Conservation (phyloP, 805 yeast species). For the Zygosaccharomyces pseudorouxii region DNA sequence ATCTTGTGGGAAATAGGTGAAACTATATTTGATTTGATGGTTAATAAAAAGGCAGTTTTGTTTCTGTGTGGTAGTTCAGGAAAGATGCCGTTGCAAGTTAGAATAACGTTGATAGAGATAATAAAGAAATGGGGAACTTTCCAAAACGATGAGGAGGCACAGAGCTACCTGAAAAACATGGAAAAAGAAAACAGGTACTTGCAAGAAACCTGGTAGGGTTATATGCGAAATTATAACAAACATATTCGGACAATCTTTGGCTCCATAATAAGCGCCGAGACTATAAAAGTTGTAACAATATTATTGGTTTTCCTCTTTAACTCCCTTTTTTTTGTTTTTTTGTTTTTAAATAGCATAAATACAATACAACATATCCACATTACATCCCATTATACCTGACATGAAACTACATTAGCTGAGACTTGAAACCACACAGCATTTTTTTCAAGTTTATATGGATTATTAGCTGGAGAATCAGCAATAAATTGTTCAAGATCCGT, state of each 20-base stretch:
- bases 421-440: constrained; percentile 64
- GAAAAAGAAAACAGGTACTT: constrained; percentile 64
- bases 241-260: too few species aligned
- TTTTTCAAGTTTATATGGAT: constrained; percentile 61
- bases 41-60: constrained; percentile 53
- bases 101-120: constrained; percentile 70
- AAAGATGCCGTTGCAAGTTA: constrained; percentile 83
- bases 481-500: constrained; percentile 48
- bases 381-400: constrained; percentile 3
- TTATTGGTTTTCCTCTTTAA: background rate
- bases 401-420: constrained; percentile 38
- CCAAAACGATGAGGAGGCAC: constrained; percentile 42
- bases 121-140: constrained; percentile 44
- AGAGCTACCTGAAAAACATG: constrained; percentile 48
- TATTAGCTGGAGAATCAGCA: constrained; percentile 44
- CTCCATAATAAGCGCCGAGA: too few species aligned
- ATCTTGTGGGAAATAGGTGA: constrained; percentile 49
- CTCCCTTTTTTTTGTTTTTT: constrained; percentile 1
- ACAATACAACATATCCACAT: constrained; percentile 20
- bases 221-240: too few species aligned
- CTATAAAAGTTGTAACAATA: background rate
- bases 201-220: constrained; percentile 80
- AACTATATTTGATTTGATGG: constrained; percentile 48
- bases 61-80: constrained; percentile 94
- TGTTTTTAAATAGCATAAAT: background rate